phyloP scores from a whole-genome alignment of 306 rosid genomes.

The Ormosia semicastrata region DNA sequence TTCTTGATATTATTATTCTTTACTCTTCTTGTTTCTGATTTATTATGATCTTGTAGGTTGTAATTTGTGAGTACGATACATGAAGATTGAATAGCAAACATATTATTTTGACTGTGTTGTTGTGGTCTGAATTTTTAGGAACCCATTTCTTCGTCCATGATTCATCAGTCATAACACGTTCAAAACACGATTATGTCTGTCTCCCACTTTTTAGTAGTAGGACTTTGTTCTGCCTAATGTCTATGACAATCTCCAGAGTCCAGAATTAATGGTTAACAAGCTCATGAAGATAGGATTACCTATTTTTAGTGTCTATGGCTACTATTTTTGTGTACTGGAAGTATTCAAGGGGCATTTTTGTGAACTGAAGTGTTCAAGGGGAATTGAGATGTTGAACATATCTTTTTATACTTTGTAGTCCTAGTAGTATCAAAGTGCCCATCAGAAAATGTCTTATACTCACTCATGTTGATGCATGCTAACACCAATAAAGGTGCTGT shows the following conservation, averaged over 20 bases:
- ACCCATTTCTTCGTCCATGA: neutral
- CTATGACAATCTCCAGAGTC: too few species aligned
- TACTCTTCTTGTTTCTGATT: conserved; percentile 16
- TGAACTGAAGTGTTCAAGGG: too few species aligned
- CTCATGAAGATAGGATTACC: neutral
- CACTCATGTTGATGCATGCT: too few species aligned
- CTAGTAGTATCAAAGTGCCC: too few species aligned
- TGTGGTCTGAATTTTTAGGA: neutral
- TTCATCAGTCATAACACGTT: neutral
- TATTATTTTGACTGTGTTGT: conserved; percentile 23
- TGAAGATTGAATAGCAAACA: conserved; percentile 37
- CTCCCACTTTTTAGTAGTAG: neutral
- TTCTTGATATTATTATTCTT: conserved; percentile 24
- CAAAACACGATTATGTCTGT: neutral
- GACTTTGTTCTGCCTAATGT: conserved; percentile 12
- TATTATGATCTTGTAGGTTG: conserved; percentile 45
- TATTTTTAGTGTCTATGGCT: too few species aligned
- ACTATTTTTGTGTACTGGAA: too few species aligned
- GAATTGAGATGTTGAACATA: too few species aligned
- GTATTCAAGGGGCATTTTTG: too few species aligned
- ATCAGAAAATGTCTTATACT: too few species aligned
- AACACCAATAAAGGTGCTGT: too few species aligned
- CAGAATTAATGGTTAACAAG: neutral
- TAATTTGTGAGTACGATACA: conserved; percentile 41
- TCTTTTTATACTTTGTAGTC: too few species aligned